These are phyloP conservation scores for Perkinsus marinus DNA, from an alignment of 169 alveolate species.

Conservation along the genomic window DNA sequence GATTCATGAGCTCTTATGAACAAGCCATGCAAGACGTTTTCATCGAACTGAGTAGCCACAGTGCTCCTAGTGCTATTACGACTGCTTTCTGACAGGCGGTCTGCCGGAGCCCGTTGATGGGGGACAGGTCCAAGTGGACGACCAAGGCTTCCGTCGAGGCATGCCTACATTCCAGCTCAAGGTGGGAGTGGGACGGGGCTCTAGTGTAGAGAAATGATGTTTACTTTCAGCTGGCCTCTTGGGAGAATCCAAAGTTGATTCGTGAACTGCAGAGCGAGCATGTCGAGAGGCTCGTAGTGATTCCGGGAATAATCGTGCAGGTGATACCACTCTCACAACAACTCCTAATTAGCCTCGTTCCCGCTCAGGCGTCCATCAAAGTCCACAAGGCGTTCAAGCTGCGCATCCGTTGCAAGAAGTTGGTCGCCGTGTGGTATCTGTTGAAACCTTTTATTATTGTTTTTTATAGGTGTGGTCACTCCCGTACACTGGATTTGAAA, in stretches of 20 bases:
- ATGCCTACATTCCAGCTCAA: not conserved
- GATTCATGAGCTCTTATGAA: not conserved
- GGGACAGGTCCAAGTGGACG: not conserved
- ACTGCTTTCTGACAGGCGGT: not conserved
- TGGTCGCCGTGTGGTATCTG: too few relatives aligned
- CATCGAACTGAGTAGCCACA: not conserved
- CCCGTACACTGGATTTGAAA: not conserved
- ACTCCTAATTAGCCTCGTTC: not conserved
- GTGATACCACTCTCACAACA: not conserved
- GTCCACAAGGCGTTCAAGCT: not conserved
- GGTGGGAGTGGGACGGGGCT: too few relatives aligned
- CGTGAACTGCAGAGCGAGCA: not conserved
- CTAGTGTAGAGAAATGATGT: too few relatives aligned
- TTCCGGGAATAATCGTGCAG: not conserved
- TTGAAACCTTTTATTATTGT: too few relatives aligned
- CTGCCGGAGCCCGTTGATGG: not conserved
- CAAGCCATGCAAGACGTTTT: not conserved
- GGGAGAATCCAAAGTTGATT: not conserved
- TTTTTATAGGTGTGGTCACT: not conserved
- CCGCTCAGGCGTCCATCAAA: not conserved
- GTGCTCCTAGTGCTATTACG: not conserved
- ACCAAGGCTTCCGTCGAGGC: not conserved
- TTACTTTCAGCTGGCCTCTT: not conserved
- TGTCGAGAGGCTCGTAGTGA: not conserved
- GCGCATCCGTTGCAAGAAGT: not conserved